These are phyloP conservation scores for Inonotus hispidus DNA, from an alignment of 1,284 basidiomycete genomes.

Conservation along the genomic window DNA sequence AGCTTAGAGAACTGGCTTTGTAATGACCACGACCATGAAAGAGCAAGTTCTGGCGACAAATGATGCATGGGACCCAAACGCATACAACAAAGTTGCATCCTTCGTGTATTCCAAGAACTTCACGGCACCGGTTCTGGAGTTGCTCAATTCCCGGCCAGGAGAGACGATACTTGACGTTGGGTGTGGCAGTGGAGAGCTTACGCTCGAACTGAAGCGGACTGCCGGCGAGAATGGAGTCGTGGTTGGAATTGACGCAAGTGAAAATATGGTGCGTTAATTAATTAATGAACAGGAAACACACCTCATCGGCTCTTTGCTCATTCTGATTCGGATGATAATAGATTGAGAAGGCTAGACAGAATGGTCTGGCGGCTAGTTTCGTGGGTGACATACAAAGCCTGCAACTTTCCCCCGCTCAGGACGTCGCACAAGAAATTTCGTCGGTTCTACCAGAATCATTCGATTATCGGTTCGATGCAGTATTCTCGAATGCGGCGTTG, in stretches of 20 bases:
- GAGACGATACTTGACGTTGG: conserved; percentile 76
- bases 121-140: conserved; percentile 53
- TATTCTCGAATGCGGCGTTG: conserved; percentile 74
- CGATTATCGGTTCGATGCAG: conserved; percentile 44
- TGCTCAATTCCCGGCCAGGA: conserved; percentile 58
- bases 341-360: conserved; percentile 51
- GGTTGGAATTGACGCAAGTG: conserved; percentile 64
- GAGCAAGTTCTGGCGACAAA: not conserved
- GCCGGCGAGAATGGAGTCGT: conserved; percentile 54
- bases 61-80: conserved; percentile 43
- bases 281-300: not conserved
- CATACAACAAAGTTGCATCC: conserved; percentile 53
- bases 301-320: not conserved
- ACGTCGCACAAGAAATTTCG: conserved; percentile 22
- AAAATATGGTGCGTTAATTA: conserved; percentile 57
- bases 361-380: conserved; percentile 43
- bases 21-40: not conserved
- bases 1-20: not conserved
- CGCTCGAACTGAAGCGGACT: conserved; percentile 45
- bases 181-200: conserved; percentile 79
- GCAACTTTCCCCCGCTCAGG: conserved; percentile 25
- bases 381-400: conserved; percentile 51
- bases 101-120: conserved; percentile 74
- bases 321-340: conserved; percentile 25
- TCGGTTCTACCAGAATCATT: conserved; percentile 22